Base-by-base conservation (phyloP, 129 eudicot genomes). In the Lactuca sativa region DNA sequence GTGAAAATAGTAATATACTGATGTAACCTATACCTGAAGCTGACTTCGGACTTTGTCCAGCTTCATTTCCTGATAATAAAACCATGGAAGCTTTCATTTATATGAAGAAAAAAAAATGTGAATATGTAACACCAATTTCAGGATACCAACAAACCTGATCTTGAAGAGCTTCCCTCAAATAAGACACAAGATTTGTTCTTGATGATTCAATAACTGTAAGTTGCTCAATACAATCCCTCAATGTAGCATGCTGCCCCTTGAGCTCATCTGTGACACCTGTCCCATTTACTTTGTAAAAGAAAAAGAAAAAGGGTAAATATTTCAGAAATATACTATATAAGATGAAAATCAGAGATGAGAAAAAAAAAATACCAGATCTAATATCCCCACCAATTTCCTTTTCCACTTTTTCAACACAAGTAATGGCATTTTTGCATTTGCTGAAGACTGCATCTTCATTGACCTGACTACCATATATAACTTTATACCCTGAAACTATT, bases 221-320 rank as follows among this genome's bases (percentile, higher is more conserved):
- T 60, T 93, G 92, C 62, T 82, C 85, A 69, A 90, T 84, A 72
- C 95, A 86, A n/a, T 83, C 90, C 68, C 79, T 87, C 70, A 93
- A 81, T 34, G 78, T 76, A 47, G 83, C 79, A 77, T 77, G 85
- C 62, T 93, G 90, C 79, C 84, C 95, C 86, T 90, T 86, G 5
- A 93, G 85, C 64, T 93, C 99, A 69, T 93, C 88, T 49, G 41
- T 62, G 12, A 82, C 68, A 52, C 78, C 85, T 67, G 86, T 21
- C 53, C 76, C 85, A 72, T 72, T 77, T 30, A 72, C 57, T 67
- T 82, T 77, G 32, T 14, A 5, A 11, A 11, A n/a, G n/a, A 5
- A 16, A 71, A 38, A 72, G 13, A n/a, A 62, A 64, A 62, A 18
- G 25, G 32, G 56, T 8, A 67, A 48, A 21, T 65, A 48, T 54